These are phyloP conservation scores for Cardamine occulta DNA, from an alignment of 345 rosid genomes.

Conservation along the genomic window DNA sequence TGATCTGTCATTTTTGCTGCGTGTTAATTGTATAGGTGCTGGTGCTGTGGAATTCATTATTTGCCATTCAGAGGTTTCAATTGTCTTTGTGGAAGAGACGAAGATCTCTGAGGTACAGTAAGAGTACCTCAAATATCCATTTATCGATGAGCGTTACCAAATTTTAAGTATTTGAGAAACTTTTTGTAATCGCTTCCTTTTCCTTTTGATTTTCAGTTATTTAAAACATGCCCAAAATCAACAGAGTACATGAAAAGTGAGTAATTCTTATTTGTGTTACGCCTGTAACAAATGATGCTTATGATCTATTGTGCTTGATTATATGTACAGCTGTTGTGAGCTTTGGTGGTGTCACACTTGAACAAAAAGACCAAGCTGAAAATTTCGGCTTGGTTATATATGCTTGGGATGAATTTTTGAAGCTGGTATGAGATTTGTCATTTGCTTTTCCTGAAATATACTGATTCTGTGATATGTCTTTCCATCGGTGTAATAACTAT, in stretches of 20 bases:
- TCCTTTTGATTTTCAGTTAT: constrained; percentile 51
- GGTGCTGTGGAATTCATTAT: constrained; percentile 79
- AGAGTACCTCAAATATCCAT: background rate
- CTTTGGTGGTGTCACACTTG: constrained; percentile 73
- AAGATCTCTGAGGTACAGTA: constrained; percentile 74
- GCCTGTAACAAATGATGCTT: constrained; percentile 20
- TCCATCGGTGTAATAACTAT: constrained; percentile 1
- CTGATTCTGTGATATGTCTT: background rate
- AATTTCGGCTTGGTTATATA: constrained; percentile 65
- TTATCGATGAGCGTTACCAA: background rate
- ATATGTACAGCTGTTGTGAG: constrained; percentile 81
- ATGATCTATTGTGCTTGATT: constrained; percentile 20
- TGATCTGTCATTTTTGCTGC: background rate
- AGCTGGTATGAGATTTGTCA: constrained; percentile 51
- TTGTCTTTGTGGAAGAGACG: constrained; percentile 78
- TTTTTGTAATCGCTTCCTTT: constrained; percentile 2
- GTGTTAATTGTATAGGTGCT: constrained; percentile 67
- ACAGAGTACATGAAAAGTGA: constrained; percentile 67
- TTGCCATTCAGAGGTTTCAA: constrained; percentile 76
- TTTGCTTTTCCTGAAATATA: background rate
- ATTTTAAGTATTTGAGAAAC: background rate
- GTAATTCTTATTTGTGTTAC: constrained; percentile 28
- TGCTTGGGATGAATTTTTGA: constrained; percentile 83
- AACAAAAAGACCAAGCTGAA: constrained; percentile 66
- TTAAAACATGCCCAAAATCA: constrained; percentile 68